Base-by-base conservation (phyloP, 225 moss, liverwort and hornwort species). In the Thuidium tamariscinum region DNA sequence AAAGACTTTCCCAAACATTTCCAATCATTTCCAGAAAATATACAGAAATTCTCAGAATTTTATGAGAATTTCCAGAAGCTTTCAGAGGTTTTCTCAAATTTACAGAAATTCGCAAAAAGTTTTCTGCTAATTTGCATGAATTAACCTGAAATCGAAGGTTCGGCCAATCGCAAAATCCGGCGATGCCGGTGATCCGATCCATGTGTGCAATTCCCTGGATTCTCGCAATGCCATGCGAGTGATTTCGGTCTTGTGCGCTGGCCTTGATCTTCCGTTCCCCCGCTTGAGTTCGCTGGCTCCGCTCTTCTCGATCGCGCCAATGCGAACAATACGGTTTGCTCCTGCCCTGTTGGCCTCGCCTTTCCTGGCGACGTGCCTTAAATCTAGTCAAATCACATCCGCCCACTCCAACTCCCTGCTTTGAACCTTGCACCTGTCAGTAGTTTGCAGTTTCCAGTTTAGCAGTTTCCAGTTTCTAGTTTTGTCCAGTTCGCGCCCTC, bases 211-310 rank as follows among this genome's bases (percentile, higher is more conserved):
- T 39, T 8, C 9, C 41, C 65, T 74, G 26, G 82, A 82, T 87
- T 87, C 51, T 81, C 55, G 87, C 73, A 8, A 17, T 55, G 82
- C 65, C 51, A 12, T 16, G 81, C 72, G 81, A 82, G 74, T 74
- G 67, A 74, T 86, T 80, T 74, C 21, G 59, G 88, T 79, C 74
- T 44, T 44, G 41, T 76, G 90, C 83, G 86, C 90, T 88, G 90
- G 83, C 83, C 56, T 78, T 64, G 42, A 73, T 77, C 63, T 49
- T 48, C 48, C 30, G 60, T 78, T 72, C n/a, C 65, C 82, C 87
- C 52, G 59, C 18, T 29, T 23, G 37, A 60, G 64, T 81, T 13
- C 30, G 41, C 37, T 37, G 29, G 55, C 56, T 46, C 79, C 73
- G 32, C 59, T 48, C 67, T 77, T 87, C 82, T 46, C 56, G 65